phyloP scores from a whole-genome alignment of 331 rosid genomes.

The Dryas integrifolia region DNA sequence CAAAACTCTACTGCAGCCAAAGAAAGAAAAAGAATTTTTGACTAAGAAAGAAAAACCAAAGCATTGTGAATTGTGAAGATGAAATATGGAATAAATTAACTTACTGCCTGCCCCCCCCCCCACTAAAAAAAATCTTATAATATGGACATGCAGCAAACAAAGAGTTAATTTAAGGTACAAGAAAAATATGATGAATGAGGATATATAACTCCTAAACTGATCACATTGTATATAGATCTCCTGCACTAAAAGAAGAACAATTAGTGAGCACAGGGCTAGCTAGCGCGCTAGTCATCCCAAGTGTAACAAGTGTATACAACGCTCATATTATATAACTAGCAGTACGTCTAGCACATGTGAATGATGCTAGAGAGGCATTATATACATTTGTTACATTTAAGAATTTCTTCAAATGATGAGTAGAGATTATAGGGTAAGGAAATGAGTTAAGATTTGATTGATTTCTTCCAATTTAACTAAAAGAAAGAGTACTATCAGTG shows the following conservation, averaged over 20 bases:
- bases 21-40: not conserved
- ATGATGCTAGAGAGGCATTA: too few relatives aligned
- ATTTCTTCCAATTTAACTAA: too few relatives aligned
- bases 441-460: too few relatives aligned
- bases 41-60: too few relatives aligned
- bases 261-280: not conserved
- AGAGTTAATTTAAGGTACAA: not conserved
- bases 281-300: too few relatives aligned
- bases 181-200: not conserved
- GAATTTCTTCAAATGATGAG: too few relatives aligned
- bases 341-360: too few relatives aligned
- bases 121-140: not conserved
- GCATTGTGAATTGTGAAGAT: not conserved
- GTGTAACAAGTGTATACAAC: too few relatives aligned
- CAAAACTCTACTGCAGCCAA: not conserved
- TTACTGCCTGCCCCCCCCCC: not conserved
- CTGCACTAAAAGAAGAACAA: slow-evolving; percentile 1
- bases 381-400: too few relatives aligned
- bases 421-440: too few relatives aligned
- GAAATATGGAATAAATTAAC: not conserved
- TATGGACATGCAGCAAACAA: not conserved
- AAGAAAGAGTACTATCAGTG: too few relatives aligned
- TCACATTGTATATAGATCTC: not conserved
- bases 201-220: not conserved
- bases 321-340: too few relatives aligned